Evolutionary conservation across 2,329 filamentous ascomycete species (phyloP), one percentile per base, ranked within the genome.

Genomic region (Didymella arachidicola): DNA sequence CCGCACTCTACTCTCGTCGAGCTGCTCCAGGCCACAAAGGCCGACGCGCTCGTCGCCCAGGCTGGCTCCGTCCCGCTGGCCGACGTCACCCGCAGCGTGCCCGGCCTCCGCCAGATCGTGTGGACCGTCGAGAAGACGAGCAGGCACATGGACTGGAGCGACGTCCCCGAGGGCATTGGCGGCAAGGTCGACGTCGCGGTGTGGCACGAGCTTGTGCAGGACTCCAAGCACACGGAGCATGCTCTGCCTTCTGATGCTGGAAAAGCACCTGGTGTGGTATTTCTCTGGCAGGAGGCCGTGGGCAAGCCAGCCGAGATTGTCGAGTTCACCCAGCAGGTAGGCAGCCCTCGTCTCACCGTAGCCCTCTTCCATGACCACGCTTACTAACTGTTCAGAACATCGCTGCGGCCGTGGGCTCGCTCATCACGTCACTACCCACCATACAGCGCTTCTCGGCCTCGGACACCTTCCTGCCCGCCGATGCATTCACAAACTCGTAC

Each of bases 81-180:
- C 62, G 80, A 84, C 36, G 84, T 96, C 12, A 84, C 87, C 51
- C 86, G 88, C 69, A 84, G 82, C 52, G 92, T 91, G 69, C 84
- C 88, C 5, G 83, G 85, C 36, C 83, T 99, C 44, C 88, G 75
- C 61, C 87, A 93, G 66, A 83, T 97, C 30, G 86, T 97, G 67
- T 98, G 93, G 92, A 93, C 97, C 12, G 92, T 96, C 5, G 94
- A 97, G 69, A 86, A 92, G 71, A 92, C 92, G 41, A 97, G 89
- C 80, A 87, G 87, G 67, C 94, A 98, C 74, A 90, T 99, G 84
- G 93, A 97, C 78, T 99, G 94, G 93, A 93, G 92, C 68, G 91
- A 94, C 73, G 86, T 93, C 2, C 93, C 93, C 11, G 86, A 89
- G 71, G 89, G 90, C 50, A 88, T 89, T 56, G 89, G 89, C 16